phyloP scores from a whole-genome alignment of 1,284 basidiomycete species.

The Fistulinella cinereoalba region DNA sequence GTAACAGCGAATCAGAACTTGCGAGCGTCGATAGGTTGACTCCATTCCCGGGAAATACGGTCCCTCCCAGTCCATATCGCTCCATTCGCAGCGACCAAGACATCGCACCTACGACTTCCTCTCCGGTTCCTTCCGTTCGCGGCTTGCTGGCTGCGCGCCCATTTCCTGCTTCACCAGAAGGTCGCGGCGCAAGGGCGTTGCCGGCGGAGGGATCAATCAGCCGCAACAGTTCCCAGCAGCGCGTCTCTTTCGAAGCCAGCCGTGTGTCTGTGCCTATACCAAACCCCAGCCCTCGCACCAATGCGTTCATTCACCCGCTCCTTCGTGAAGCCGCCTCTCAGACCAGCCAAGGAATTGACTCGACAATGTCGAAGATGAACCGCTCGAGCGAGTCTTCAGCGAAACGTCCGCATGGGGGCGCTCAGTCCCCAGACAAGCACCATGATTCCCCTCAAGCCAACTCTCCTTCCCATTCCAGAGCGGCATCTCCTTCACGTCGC shows the following conservation, averaged over 20 bases:
- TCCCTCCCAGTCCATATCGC: slow-evolving; percentile 29
- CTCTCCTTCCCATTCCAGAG: slow-evolving; percentile 41
- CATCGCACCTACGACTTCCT: slow-evolving; percentile 22
- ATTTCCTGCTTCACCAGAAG: slow-evolving; percentile 15
- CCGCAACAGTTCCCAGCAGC: slow-evolving; percentile 34
- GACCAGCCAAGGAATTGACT: slow-evolving; percentile 12
- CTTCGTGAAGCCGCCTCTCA: slow-evolving; percentile 17
- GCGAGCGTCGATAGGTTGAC: slow-evolving; percentile 42
- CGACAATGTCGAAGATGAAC: slow-evolving; percentile 12
- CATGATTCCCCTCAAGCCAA: slow-evolving; percentile 18
- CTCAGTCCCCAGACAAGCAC: slow-evolving; percentile 8
- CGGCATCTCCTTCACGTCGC: slow-evolving; percentile 44
- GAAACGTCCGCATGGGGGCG: slow-evolving; percentile 7
- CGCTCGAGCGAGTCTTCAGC: slow-evolving; percentile 14
- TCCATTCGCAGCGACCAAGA: slow-evolving; percentile 16
- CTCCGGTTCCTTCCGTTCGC: slow-evolving; percentile 30
- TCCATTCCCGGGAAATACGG: slow-evolving; percentile 35
- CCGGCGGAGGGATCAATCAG: slow-evolving; percentile 31
- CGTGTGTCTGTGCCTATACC: slow-evolving; percentile 29
- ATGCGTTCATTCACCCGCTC: slow-evolving; percentile 21
- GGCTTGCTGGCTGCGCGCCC: slow-evolving; percentile 18
- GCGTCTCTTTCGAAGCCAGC: slow-evolving; percentile 44
- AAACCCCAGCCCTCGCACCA: slow-evolving; percentile 32
- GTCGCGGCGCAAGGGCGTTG: slow-evolving; percentile 17
- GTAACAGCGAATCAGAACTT: slow-evolving; percentile 21